These are phyloP conservation scores for Diospyros lotus DNA, from an alignment of 148 eudicot genomes.

Conservation along the genomic window DNA sequence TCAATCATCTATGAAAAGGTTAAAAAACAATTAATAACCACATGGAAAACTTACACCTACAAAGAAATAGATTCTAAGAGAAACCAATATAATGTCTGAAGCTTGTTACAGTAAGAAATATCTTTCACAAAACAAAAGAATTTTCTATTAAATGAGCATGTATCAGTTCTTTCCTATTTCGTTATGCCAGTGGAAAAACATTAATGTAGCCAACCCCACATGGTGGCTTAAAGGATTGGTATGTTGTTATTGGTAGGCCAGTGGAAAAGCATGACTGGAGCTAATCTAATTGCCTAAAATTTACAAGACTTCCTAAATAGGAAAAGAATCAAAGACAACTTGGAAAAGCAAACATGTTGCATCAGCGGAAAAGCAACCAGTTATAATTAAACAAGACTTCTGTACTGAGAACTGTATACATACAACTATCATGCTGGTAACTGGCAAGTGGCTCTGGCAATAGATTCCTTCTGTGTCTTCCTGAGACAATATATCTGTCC, in stretches of 20 bases:
- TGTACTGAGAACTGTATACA: slow-evolving; percentile 25
- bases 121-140: background rate
- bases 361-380: background rate
- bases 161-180: background rate
- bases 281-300: background rate
- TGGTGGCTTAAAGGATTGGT: too few relatives aligned
- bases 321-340: background rate
- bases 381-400: background rate
- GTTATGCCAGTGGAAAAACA: too few relatives aligned
- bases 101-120: background rate
- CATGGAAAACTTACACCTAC: background rate
- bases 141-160: background rate
- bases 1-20: background rate
- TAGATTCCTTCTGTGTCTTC: slow-evolving; percentile 41
- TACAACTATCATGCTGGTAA: slow-evolving; percentile 62
- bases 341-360: background rate
- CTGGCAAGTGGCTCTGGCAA: slow-evolving; percentile 39
- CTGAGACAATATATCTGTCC: slow-evolving; percentile 38
- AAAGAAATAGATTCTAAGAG: background rate
- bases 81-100: background rate
- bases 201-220: too few relatives aligned
- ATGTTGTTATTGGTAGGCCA: too few relatives aligned
- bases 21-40: background rate
- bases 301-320: background rate
- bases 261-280: background rate